Evolutionary conservation across 1,139 yeast species (phyloP).

Genomic region (Petasospora fabianii): DNA sequence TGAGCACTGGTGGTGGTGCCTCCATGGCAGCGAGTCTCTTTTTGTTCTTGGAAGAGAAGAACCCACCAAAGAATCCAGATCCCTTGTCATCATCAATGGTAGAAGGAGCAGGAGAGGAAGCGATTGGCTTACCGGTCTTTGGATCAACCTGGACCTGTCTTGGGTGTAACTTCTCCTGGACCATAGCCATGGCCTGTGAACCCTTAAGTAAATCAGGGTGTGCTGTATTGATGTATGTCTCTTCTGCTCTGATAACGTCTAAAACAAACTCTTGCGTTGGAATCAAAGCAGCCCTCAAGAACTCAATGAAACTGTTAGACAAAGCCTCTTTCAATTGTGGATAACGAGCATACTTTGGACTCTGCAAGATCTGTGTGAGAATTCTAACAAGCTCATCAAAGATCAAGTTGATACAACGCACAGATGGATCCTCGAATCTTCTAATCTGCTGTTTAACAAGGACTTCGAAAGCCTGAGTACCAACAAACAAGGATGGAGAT

Average conservation of each 20-base stretch:
- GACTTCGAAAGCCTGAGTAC: constrained; percentile 96
- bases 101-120: constrained; percentile 33
- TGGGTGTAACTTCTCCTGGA: constrained; percentile 87
- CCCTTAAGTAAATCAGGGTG: constrained; percentile 97
- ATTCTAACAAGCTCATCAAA: constrained; percentile 94
- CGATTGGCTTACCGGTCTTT: constrained; percentile 80
- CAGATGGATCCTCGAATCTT: constrained; percentile 91
- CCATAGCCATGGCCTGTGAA: constrained; percentile 91
- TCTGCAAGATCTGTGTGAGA: constrained; percentile 76
- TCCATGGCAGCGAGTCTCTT: constrained; percentile 95
- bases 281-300: constrained; percentile 69
- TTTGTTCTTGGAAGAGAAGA: constrained; percentile 88
- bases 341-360: constrained; percentile 81
- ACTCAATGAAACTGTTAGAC: constrained; percentile 74
- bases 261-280: constrained; percentile 85
- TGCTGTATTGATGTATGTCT: constrained; percentile 93
- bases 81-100: constrained; percentile 38
- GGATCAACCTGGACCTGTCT: constrained; percentile 85
- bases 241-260: constrained; percentile 82
- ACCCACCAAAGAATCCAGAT: constrained; percentile 86
- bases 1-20: constrained; percentile 92
- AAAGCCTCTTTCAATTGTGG: constrained; percentile 88
- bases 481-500: constrained; percentile 96
- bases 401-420: constrained; percentile 84
- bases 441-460: constrained; percentile 92